Percentiles rank a stretch among this genome's conserved stretches.
phyloP scores from a whole-genome alignment of 805 yeast species.

The Starmerella tilneyi region DNA sequence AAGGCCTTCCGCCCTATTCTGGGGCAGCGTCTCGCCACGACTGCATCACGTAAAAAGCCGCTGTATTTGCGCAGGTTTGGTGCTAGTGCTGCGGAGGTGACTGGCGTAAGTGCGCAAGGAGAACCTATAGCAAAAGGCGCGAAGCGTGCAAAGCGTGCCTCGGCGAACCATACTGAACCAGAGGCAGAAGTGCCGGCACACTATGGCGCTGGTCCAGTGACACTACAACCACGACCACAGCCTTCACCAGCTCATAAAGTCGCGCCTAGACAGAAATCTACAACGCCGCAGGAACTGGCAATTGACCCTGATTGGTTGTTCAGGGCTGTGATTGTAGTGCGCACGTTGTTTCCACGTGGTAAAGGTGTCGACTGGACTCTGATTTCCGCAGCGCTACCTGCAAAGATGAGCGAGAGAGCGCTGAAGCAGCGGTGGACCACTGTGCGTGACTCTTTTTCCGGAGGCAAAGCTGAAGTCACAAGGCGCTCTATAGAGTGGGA shows the following conservation, averaged over 20 bases:
- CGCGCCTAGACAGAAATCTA: neutral
- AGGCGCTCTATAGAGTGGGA: constrained; percentile 48
- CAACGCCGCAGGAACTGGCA: neutral
- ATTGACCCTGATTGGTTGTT: constrained; percentile 44
- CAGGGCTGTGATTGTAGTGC: constrained; percentile 28
- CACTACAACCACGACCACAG: neutral
- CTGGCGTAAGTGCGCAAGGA: constrained; percentile 7
- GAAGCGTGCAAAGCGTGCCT: neutral
- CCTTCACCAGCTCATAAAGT: neutral
- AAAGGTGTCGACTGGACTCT: constrained; percentile 1
- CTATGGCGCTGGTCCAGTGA: neutral
- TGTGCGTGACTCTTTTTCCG: constrained; percentile 50
- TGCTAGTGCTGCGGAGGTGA: constrained; percentile 22
- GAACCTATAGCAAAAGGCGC: neutral
- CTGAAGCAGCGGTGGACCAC: constrained; percentile 51
- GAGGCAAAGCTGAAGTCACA: constrained; percentile 32
- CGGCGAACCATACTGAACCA: neutral
- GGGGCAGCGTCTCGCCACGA: neutral
- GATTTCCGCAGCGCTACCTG: neutral
- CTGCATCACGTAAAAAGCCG: neutral
- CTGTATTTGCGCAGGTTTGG: constrained; percentile 11
- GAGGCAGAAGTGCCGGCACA: neutral
- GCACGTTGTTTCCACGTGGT: neutral
- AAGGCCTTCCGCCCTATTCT: constrained; percentile 7
- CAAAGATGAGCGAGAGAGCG: neutral